Conservation (phyloP, 2,329 filamentous ascomycete genomes). For the Aaosphaeria arxii region DNA sequence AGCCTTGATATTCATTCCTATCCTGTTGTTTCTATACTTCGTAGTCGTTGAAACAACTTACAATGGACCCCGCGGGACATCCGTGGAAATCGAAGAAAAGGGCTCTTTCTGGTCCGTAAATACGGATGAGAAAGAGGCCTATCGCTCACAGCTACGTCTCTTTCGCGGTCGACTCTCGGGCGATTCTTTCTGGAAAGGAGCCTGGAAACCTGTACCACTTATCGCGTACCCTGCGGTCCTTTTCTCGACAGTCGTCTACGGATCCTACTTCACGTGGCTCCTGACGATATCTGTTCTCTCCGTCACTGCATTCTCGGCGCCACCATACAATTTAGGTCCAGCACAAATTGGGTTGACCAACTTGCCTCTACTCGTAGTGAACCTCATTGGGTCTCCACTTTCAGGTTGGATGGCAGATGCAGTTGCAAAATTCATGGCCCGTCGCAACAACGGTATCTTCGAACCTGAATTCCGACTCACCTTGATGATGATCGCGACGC, state of each 20-base stretch:
- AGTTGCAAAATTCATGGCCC: conserved; percentile 68
- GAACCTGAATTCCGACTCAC: conserved; percentile 79
- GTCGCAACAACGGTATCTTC: conserved; percentile 75
- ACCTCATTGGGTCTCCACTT: conserved; percentile 70
- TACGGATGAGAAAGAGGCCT: conserved; percentile 18
- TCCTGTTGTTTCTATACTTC: conserved; percentile 44
- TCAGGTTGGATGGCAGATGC: conserved; percentile 73
- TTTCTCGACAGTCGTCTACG: conserved; percentile 79
- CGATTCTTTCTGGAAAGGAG: conserved; percentile 33
- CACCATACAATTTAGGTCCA: conserved; percentile 78
- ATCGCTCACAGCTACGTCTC: conserved; percentile 20
- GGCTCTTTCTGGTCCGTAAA: conserved; percentile 15
- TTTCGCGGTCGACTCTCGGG: conserved; percentile 26
- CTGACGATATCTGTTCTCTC: conserved; percentile 84
- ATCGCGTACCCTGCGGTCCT: conserved; percentile 82
- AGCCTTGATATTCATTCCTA: conserved; percentile 41
- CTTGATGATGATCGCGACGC: conserved; percentile 30
- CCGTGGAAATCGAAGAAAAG: conserved; percentile 20
- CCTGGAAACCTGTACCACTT: conserved; percentile 66
- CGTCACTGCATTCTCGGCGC: conserved; percentile 79
- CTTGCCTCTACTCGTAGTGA: conserved; percentile 78
- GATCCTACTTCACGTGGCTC: conserved; percentile 89
- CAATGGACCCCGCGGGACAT: conserved; percentile 18
- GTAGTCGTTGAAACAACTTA: conserved; percentile 46
- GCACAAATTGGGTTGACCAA: conserved; percentile 75